A percentile compares a stretch with the other conserved stretches of the same genome.
Conservation (phyloP, 192 early-diverging fungal species). For the Lobosporangium transversale region DNA sequence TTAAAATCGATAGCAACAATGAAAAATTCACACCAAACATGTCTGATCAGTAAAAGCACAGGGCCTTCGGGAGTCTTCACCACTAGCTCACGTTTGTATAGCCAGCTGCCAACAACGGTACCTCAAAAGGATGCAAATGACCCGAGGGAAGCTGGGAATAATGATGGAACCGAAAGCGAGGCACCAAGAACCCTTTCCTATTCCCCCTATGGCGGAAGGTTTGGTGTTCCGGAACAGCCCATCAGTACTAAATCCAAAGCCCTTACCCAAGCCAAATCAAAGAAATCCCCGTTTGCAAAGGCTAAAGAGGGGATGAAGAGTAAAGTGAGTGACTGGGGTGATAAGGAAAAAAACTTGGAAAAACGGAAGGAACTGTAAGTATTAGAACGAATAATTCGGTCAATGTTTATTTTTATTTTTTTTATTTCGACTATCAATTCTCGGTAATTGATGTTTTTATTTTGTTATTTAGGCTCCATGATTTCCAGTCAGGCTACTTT, state of each 20-base stretch:
- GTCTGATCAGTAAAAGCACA: too few relatives aligned
- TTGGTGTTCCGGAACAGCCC: slow-evolving; percentile 44
- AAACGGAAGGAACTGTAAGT: slow-evolving; percentile 62
- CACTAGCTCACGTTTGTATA: too few relatives aligned
- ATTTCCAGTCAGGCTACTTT: slow-evolving; percentile 39
- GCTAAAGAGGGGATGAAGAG: slow-evolving; percentile 46
- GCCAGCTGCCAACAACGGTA: too few relatives aligned
- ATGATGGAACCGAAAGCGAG: background rate
- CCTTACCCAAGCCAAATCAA: slow-evolving; percentile 12
- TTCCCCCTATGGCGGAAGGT: slow-evolving; percentile 44
- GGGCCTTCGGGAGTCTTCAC: too few relatives aligned
- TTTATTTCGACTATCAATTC: slow-evolving; percentile 25
- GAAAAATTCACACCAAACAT: too few relatives aligned
- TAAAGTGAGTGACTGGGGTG: slow-evolving; percentile 59
- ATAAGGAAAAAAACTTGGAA: slow-evolving; percentile 60
- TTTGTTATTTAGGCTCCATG: slow-evolving; percentile 27
- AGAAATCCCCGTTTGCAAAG: slow-evolving; percentile 40
- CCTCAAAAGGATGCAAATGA: too few relatives aligned
- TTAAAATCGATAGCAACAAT: too few relatives aligned
- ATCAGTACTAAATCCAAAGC: slow-evolving; percentile 39
- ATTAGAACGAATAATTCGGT: background rate
- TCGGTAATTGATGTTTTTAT: slow-evolving; percentile 44
- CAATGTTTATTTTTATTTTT: background rate
- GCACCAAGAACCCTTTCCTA: slow-evolving; percentile 7
- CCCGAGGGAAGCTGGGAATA: background rate